Evolutionary conservation across 2,329 filamentous ascomycete genomes (phyloP).

Genomic region (Fusarium ambrosium): DNA sequence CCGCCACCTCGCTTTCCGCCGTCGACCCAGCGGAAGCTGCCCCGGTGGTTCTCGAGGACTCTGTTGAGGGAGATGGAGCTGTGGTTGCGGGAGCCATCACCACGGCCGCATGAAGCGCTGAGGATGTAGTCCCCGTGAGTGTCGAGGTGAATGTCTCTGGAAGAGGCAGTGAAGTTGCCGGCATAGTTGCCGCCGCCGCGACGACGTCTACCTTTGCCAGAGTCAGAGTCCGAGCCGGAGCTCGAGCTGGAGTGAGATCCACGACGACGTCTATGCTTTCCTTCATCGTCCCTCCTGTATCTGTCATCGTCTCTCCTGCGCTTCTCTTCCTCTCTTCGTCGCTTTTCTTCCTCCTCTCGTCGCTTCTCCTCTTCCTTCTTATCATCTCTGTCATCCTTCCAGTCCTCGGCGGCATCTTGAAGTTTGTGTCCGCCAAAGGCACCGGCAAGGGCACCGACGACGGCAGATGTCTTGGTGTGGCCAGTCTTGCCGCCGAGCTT

Average conservation of each 20-base stretch:
- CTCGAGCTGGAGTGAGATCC: slow-evolving; percentile 32
- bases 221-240: slow-evolving; percentile 2
- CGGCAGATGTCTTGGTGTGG: slow-evolving; percentile 51
- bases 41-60: slow-evolving; percentile 53
- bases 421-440: slow-evolving; percentile 59
- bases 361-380: slow-evolving; percentile 44
- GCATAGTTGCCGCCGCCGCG: slow-evolving; percentile 38
- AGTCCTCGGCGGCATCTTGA: slow-evolving; percentile 56
- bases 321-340: background rate
- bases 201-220: slow-evolving; percentile 14
- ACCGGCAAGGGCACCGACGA: slow-evolving; percentile 57
- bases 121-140: slow-evolving; percentile 51
- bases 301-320: background rate
- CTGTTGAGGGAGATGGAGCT: slow-evolving; percentile 54
- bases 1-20: slow-evolving; percentile 43
- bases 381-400: slow-evolving; percentile 57
- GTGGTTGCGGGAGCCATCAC: slow-evolving; percentile 51
- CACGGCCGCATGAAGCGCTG: slow-evolving; percentile 50
- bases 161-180: slow-evolving; percentile 54
- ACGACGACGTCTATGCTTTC: slow-evolving; percentile 8
- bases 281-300: background rate
- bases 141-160: slow-evolving; percentile 53
- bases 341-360: slow-evolving; percentile 47
- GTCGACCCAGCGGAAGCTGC: slow-evolving; percentile 54
- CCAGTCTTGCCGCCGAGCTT: slow-evolving; percentile 53